These are phyloP conservation scores for Amaranthus palmeri DNA, from an alignment of 148 eudicot genomes.

Conservation along the genomic window DNA sequence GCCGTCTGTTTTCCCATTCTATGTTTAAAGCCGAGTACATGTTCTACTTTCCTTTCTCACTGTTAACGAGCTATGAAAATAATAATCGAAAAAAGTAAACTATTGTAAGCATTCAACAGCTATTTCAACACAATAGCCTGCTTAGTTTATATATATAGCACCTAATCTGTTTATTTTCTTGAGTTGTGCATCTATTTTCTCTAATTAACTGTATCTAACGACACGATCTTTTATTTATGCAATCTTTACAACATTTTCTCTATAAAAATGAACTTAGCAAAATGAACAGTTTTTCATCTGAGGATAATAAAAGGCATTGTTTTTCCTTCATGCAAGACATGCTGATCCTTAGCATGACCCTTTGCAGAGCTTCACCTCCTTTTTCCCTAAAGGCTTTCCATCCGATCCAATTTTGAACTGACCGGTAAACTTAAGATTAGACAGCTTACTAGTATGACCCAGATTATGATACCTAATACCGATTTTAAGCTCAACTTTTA, in stretches of 20 bases:
- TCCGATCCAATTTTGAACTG: conserved; percentile 5
- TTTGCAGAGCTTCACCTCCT: not conserved
- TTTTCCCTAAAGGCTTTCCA: conserved; percentile 7
- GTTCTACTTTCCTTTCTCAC: too few relatives aligned
- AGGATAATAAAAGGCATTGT: not conserved
- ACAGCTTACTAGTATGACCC: not conserved
- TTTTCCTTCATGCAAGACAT: not conserved
- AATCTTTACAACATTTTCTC: not conserved
- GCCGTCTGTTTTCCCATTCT: too few relatives aligned
- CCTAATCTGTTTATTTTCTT: too few relatives aligned
- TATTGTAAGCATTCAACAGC: too few relatives aligned
- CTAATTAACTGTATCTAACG: not conserved
- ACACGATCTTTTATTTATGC: not conserved
- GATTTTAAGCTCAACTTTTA: conserved; percentile 4
- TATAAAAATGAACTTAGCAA: not conserved
- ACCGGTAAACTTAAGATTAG: not conserved
- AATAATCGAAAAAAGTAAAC: too few relatives aligned
- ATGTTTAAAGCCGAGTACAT: too few relatives aligned
- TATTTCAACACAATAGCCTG: too few relatives aligned
- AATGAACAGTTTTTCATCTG: not conserved
- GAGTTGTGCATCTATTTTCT: too few relatives aligned
- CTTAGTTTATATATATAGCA: too few relatives aligned
- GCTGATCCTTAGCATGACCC: not conserved
- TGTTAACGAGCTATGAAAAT: too few relatives aligned
- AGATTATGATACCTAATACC: not conserved